Evolutionary conservation across 192 early-diverging fungal species (phyloP), one percentile per base, ranked within the genome.

Genomic region (Coemansia sp.): DNA sequence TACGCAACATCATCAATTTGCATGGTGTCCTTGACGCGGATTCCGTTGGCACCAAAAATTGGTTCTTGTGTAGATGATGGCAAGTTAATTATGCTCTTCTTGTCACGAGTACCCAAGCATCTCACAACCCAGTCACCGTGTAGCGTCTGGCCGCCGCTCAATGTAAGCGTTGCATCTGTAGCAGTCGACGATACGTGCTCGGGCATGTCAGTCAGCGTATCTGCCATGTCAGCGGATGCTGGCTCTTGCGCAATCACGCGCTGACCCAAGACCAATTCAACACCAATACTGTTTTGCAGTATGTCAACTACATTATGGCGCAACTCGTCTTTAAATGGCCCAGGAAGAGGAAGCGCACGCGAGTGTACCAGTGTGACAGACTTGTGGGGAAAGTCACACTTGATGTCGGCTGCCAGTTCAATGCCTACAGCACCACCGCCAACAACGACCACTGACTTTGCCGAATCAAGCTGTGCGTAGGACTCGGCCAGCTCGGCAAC

Each of bases 401-500:
- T 75, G 39, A 82, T 59, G 61, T 95, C 93, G 0, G 83, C 88
- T 3, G 92, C 90, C 66, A 92, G 37, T 60, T 95, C 93, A 29
- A 91, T 65, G 27, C 90, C 93, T 3, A 89, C 86, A 12, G 89
- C 88, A 20, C 92, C 92, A 12, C 82, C 92, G 19, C 92, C 92
- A 14, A 88, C 78, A 0, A 93, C 68, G 10, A 41, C 9, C 9
- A 41, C 39, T 13, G 39, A 41, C 14, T 41, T 41, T 10, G 39
- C 39, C 39, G 39, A 41, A 5, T 41, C 14, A 2, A 41, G 39
- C 39, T 41, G 39, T 14, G 39, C 9, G 6, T 41, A 41, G 3
- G 39, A 41, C 39, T 41, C 39, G 39, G 39, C 39, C 48, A 50
- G 48, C 16, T 50, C 48, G 4, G 14, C 48, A 7, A 50, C 14